Evolutionary conservation across 2,329 filamentous ascomycete genomes (phyloP), one percentile per base, ranked within the genome.

Genomic region (Blumeria graminis): DNA sequence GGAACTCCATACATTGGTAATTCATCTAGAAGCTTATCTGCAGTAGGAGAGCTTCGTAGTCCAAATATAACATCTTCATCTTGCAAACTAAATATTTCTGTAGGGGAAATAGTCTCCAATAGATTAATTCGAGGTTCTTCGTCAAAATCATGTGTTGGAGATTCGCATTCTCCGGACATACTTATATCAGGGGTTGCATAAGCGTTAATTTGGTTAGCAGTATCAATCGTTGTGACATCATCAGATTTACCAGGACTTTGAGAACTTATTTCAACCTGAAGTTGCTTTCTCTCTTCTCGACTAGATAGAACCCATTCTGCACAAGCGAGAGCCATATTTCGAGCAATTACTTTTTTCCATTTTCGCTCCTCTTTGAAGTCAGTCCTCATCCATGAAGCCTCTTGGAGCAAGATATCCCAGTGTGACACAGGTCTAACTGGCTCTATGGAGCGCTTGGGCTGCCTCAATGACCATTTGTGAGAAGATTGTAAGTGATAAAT

Each of bases 381-480:
- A 1, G 88, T 95, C 55, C 89, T 80, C 86, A 98, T 93, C 90
- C 90, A 96, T 68, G 89, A 94, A 77, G 90, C 86, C 71, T 98
- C 89, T 62, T 88, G 78, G 35, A 98, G 71, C 56, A 96, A 68
- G 55, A 90, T 76, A 69, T 98, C 92, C 77, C 82, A 86, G 62
- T 96, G 90, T 1, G 83, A 81, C 0, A 78, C 76, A 16, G 82
- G 82, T 39, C 87, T 78, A 3, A 78, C 74, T 4, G 90, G 89
- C 68, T 98, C 92, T 1, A 81, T 75, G 41, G 81, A 85, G 57
- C 88, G 83, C 65, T 93, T 86, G 46, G 89, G 80, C 65, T 98
- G 92, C 55, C 90, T 78, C 51, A 98, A 69, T 5, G 89, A 92
- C 90, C 92, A 96, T 64, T 90, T 84, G 62, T 94, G 88, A 35